Percentiles rank a stretch among this genome's conserved stretches.
Evolutionary conservation across 257 asterid genomes (phyloP).

Genomic region (Solanum tarapatanum): DNA sequence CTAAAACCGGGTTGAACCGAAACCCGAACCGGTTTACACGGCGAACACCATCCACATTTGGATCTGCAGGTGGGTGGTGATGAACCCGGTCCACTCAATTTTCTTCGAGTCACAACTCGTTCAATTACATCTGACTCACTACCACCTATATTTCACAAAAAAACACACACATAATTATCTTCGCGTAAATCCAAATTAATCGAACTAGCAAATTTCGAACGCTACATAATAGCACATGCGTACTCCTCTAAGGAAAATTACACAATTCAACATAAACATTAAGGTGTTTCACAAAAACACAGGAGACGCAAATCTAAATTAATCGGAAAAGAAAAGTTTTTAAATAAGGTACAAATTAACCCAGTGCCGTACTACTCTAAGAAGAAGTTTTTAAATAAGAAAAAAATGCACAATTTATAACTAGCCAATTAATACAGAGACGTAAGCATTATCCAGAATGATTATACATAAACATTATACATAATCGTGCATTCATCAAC

Average conservation of each 20-base stretch:
- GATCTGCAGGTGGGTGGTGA: slow-evolving; percentile 81
- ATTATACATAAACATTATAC: neutral
- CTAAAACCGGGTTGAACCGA: slow-evolving; percentile 70
- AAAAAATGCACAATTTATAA: neutral
- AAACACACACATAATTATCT: neutral
- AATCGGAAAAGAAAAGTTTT: no score
- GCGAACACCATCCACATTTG: slow-evolving; percentile 64
- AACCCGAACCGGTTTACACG: slow-evolving; percentile 75
- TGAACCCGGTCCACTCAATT: slow-evolving; percentile 33
- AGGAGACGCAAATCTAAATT: no score
- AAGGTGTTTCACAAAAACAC: neutral
- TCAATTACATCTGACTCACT: neutral
- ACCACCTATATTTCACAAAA: neutral
- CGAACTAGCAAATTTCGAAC: neutral
- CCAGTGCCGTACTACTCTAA: neutral
- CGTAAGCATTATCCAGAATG: neutral
- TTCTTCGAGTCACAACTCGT: neutral
- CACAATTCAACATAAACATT: neutral
- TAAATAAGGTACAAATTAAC: neutral
- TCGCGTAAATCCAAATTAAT: neutral
- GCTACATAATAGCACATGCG: neutral
- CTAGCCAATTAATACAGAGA: neutral
- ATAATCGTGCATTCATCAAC: neutral
- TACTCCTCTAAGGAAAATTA: neutral
- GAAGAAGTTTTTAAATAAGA: no score